Evolutionary conservation across 441 rosid genomes (phyloP).

Genomic region (Adansonia madagascariensis): DNA sequence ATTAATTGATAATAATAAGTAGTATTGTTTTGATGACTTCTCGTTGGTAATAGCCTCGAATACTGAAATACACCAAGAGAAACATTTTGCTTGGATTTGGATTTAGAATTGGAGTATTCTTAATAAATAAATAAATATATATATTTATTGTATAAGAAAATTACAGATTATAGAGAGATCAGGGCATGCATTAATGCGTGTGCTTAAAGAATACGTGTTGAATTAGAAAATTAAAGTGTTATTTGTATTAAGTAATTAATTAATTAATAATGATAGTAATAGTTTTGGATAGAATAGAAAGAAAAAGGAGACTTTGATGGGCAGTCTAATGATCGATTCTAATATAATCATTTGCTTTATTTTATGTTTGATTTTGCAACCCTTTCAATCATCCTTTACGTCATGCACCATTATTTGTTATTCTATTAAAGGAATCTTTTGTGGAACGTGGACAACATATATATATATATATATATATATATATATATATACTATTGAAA

Average conservation of each 20-base stretch:
- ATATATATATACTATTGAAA: neutral
- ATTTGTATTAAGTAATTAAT: neutral
- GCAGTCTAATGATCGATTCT: too few species aligned
- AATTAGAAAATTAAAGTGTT: neutral
- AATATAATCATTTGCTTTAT: neutral
- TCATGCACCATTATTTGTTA: neutral
- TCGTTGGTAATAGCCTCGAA: too few species aligned
- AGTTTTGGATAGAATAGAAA: neutral
- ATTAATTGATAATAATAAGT: too few species aligned
- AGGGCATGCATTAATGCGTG: neutral
- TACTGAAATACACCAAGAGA: too few species aligned
- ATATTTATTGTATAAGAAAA: too few species aligned
- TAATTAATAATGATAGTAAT: neutral
- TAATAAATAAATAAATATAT: too few species aligned
- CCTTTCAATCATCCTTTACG: neutral
- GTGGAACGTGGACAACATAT: neutral
- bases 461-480: neutral
- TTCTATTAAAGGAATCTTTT: neutral
- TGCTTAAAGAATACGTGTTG: neutral
- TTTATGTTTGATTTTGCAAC: neutral
- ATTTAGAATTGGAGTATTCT: too few species aligned
- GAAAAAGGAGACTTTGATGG: neutral
- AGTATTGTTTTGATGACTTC: too few species aligned
- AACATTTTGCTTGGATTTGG: too few species aligned
- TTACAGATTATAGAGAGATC: too few species aligned